Evolutionary conservation across 176 grass and related monocot genomes (phyloP), one percentile per base, ranked within the genome.

Genomic region (Urochloa ruziziensis): DNA sequence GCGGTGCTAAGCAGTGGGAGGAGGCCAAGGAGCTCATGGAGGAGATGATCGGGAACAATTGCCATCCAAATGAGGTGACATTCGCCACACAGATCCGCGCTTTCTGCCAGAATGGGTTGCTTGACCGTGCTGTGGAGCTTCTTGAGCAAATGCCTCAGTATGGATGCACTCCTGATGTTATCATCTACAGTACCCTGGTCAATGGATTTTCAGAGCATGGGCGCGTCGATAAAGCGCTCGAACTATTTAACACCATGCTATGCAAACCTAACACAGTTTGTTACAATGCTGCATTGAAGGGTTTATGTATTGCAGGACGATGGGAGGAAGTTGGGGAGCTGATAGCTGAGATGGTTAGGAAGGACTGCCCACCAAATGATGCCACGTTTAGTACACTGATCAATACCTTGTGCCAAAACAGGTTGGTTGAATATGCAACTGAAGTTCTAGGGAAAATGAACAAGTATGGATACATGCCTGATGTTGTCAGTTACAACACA

Each of bases 281-380:
- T 62, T 90, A 86, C 73, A 90, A 82, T 33, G 79, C 83, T 15
- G 88, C 83, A 1, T 65, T 90, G 79, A 86, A 90, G 73, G 83
- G 83, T 65, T 73, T 90, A 13, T 86, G 88, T 62, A 86, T 76
- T 6, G 64, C 79, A 24, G n/a, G 75, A 1, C 54, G 57, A 19
- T 90, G 88, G 88, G 83, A 78, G 12, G 83, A 86, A 30, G 83
- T 85, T 1, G 83, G 88, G 54, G 62, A 82, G 62, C 71, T 89
- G 30, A 70, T 89, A 32, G 62, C 35, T 35, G 77, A 70, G 21
- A 89, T 89, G 88, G 78, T 82, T 18, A 76, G 53, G 54, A 85
- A 81, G 36, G 70, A 62, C 14, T 89, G 88, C 83, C 29, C 56
- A 7, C 88, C 88, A 46, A 89, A 89, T 37, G 88, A 89, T 36